Evolutionary conservation across 495 filamentous ascomycete species (phyloP).

Genomic region (Neurospora pannonica): DNA sequence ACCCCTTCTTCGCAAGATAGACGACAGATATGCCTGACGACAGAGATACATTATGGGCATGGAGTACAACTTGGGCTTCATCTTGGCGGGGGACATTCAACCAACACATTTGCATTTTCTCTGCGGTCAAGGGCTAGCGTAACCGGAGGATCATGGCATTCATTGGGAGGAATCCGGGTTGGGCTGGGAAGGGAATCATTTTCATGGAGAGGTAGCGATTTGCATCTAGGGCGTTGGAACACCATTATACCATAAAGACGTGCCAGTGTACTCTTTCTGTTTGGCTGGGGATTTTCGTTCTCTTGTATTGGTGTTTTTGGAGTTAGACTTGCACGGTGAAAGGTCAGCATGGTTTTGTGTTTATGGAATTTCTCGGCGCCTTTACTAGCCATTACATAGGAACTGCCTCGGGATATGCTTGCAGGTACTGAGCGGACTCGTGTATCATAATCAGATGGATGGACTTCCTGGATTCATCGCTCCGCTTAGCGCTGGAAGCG

Average conservation of each 20-base stretch:
- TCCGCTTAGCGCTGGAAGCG: neutral
- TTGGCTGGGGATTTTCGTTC: neutral
- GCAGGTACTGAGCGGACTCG: neutral
- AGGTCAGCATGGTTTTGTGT: neutral
- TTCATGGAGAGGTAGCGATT: neutral
- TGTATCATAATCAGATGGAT: neutral
- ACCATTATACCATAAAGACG: slow-evolving; percentile 1
- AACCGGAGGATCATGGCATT: neutral
- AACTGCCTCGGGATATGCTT: neutral
- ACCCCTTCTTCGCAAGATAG: neutral
- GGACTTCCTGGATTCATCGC: neutral
- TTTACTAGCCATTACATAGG: neutral
- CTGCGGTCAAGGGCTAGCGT: neutral
- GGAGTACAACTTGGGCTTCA: neutral
- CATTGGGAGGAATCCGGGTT: neutral
- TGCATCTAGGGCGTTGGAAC: neutral
- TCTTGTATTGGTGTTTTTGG: neutral
- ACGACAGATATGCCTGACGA: neutral
- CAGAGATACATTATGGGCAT: neutral
- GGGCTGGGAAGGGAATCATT: neutral
- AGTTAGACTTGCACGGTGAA: neutral
- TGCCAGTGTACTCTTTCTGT: neutral
- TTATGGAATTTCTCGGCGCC: neutral
- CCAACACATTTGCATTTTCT: neutral
- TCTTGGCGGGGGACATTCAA: neutral